Evolutionary conservation across 2,329 filamentous ascomycete species (phyloP).

Genomic region (Fragosphaeria purpurea): DNA sequence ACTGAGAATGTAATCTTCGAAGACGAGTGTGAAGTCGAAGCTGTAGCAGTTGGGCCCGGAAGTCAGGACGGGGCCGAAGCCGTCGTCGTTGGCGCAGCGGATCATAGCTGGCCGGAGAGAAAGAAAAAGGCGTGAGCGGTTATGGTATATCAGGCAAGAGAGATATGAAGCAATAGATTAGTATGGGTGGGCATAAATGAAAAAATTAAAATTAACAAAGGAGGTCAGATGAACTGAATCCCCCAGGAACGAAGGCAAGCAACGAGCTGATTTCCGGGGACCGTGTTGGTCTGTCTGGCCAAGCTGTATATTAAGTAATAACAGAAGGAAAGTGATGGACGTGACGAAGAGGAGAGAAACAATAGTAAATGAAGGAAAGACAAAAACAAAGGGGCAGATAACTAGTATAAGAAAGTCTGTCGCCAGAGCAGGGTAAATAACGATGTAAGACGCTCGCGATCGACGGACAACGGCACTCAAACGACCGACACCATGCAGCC

Average conservation of each 20-base stretch:
- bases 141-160: background rate
- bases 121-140: background rate
- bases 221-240: background rate
- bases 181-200: too few species aligned
- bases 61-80: constrained; percentile 11
- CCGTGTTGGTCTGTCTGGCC: background rate
- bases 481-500: constrained; percentile 1
- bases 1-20: constrained; percentile 11
- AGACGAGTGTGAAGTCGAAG: constrained; percentile 14
- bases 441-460: background rate
- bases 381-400: background rate
- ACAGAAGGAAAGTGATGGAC: too few species aligned
- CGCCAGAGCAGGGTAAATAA: too few species aligned
- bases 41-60: constrained; percentile 6
- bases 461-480: constrained; percentile 4
- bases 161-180: too few species aligned
- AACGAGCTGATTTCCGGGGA: background rate
- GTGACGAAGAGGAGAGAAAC: too few species aligned
- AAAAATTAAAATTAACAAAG: background rate
- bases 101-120: constrained; percentile 3
- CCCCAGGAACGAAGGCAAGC: background rate
- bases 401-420: background rate
- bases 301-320: too few species aligned
- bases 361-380: background rate
- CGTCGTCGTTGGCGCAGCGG: constrained; percentile 7